Evolutionary conservation across 108 stramenopile species (phyloP).

Genomic region (Schizochytrium sp.): DNA sequence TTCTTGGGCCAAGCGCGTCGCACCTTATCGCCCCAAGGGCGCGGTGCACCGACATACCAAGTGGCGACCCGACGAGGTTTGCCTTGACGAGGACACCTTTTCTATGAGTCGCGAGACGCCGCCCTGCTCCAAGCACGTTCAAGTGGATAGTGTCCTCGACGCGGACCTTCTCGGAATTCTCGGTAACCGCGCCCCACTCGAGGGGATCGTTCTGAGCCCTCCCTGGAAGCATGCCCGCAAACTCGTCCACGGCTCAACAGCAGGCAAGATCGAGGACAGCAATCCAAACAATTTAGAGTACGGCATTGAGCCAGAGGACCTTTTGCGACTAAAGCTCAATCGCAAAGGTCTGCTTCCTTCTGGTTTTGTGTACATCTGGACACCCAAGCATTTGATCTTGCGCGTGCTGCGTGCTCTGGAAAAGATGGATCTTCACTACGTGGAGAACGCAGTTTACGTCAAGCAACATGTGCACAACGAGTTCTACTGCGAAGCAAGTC

Average conservation of each 20-base stretch:
- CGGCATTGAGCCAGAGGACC: slow-evolving; percentile 1
- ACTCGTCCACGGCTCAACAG: background rate
- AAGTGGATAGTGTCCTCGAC: background rate
- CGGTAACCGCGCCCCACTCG: background rate
- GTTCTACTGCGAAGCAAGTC: background rate
- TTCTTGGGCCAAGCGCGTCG: background rate
- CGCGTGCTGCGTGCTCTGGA: slow-evolving; percentile 3
- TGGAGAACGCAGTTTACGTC: background rate
- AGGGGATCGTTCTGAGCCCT: slow-evolving; percentile 6
- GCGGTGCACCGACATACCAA: background rate
- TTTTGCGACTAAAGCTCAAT: background rate
- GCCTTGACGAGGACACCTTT: background rate
- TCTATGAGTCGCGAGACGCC: background rate
- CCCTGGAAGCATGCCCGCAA: background rate
- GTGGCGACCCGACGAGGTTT: background rate
- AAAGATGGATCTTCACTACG: slow-evolving; percentile 12
- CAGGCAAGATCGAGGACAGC: background rate
- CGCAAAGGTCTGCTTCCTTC: background rate
- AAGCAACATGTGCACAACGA: slow-evolving; percentile 9
- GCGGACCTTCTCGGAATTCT: background rate
- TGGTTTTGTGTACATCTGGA: slow-evolving; percentile 1
- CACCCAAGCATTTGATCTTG: background rate
- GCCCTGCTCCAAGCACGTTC: background rate
- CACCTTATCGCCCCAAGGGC: background rate
- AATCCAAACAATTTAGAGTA: background rate